Conservation (phyloP, 2,329 filamentous ascomycete genomes). For the Cercospora beticola region DNA sequence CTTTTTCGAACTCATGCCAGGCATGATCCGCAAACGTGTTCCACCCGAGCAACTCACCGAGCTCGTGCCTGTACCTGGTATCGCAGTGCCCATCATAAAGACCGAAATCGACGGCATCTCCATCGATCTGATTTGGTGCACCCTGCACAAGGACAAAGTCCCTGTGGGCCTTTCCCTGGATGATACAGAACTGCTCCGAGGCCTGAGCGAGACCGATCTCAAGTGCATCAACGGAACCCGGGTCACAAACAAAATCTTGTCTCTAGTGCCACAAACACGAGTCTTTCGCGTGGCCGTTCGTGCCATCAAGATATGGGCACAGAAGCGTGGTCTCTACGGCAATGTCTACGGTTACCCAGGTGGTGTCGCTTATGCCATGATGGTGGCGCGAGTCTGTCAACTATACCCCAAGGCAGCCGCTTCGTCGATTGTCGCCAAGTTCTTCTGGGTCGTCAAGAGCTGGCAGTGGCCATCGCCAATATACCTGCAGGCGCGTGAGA, state of each 20-base stretch:
- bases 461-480: conserved; percentile 97
- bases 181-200: conserved; percentile 80
- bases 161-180: conserved; percentile 67
- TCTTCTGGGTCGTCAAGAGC: conserved; percentile 85
- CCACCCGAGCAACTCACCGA: conserved; percentile 78
- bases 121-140: conserved; percentile 79
- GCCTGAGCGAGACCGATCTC: conserved; percentile 81
- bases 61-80: conserved; percentile 80
- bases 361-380: conserved; percentile 96
- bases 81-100: conserved; percentile 96
- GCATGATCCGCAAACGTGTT: conserved; percentile 72
- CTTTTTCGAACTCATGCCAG: conserved; percentile 89
- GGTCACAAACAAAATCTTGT: conserved; percentile 89
- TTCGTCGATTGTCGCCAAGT: conserved; percentile 85
- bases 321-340: conserved; percentile 86
- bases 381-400: conserved; percentile 93
- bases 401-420: conserved; percentile 90
- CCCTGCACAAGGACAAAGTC: conserved; percentile 45
- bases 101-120: conserved; percentile 88
- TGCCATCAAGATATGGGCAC: conserved; percentile 95
- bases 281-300: conserved; percentile 87
- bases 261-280: conserved; percentile 81
- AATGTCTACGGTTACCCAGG: conserved; percentile 97
- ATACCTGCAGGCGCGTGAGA: conserved; percentile 82
- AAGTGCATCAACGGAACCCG: conserved; percentile 90